A percentile compares a stretch with the other conserved stretches of the same genome.
These are phyloP conservation scores for Pseudozyma sp. DNA, from an alignment of 1,284 basidiomycete genomes.

Conservation along the genomic window DNA sequence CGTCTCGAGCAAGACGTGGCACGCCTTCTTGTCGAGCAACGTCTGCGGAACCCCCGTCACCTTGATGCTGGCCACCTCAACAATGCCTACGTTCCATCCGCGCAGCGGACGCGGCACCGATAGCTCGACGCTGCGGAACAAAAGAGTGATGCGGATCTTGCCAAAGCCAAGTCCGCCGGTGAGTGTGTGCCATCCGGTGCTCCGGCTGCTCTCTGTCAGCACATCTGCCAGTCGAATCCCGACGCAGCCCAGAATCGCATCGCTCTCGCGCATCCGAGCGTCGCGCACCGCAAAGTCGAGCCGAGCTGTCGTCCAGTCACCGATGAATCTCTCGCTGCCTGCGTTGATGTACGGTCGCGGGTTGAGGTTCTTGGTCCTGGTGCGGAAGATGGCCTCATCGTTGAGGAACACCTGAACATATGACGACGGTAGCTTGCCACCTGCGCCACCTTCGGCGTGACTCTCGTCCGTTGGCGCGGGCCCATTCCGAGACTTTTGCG, in stretches of 20 bases:
- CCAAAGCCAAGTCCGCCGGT: constrained; percentile 59
- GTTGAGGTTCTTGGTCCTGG: constrained; percentile 60
- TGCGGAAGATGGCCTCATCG: constrained; percentile 63
- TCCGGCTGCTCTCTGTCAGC: constrained; percentile 40
- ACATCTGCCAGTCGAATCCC: constrained; percentile 54
- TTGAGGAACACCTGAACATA: constrained; percentile 65
- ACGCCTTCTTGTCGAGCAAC: constrained; percentile 50
- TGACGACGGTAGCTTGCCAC: constrained; percentile 55
- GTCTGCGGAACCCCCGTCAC: constrained; percentile 36
- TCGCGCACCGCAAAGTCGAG: constrained; percentile 61
- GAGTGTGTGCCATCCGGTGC: constrained; percentile 57
- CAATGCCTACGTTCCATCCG: constrained; percentile 62
- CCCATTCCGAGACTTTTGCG: constrained; percentile 31
- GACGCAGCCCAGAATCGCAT: constrained; percentile 61
- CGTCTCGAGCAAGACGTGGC: constrained; percentile 51
- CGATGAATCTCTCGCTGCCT: constrained; percentile 58
- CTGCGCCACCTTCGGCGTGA: constrained; percentile 43
- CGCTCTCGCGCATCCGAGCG: constrained; percentile 57
- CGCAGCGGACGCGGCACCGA: constrained; percentile 54
- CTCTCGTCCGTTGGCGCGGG: constrained; percentile 38
- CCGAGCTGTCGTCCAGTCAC: constrained; percentile 56
- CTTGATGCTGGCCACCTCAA: constrained; percentile 50
- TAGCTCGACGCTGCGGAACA: constrained; percentile 60
- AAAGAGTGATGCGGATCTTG: constrained; percentile 56
- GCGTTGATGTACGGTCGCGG: constrained; percentile 63